Evolutionary conservation across 768 basidiomycete species (phyloP).

Genomic region (Vararia minispora): DNA sequence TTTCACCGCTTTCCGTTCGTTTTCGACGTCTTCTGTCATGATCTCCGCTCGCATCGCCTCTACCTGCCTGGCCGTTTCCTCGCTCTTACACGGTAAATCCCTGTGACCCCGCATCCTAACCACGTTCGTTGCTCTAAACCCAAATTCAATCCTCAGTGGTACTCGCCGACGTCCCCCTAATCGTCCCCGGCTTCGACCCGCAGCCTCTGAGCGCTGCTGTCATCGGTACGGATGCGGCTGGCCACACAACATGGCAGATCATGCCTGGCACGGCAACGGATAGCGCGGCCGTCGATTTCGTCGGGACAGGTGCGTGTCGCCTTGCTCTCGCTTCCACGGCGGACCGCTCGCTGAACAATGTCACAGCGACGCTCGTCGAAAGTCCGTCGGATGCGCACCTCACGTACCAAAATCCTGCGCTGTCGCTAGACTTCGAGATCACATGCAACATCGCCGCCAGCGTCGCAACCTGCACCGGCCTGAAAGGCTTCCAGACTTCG

Average conservation of each 20-base stretch:
- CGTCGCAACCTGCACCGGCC: slow-evolving; percentile 1
- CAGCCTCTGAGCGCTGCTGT: slow-evolving; percentile 5
- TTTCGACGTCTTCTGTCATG: too few relatives aligned
- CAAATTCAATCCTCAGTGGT: background rate
- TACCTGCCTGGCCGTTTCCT: too few relatives aligned
- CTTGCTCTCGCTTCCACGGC: too few relatives aligned
- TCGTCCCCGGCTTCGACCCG: slow-evolving; percentile 5
- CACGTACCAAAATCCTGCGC: background rate
- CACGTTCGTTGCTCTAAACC: too few relatives aligned
- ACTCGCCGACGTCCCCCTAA: slow-evolving; percentile 3
- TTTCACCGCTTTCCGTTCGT: too few relatives aligned
- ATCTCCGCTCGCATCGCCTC: too few relatives aligned
- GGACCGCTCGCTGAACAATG: background rate
- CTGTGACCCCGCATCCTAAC: too few relatives aligned
- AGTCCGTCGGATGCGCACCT: slow-evolving; percentile 5
- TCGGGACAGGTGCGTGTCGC: slow-evolving; percentile 2
- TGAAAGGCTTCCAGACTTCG: background rate
- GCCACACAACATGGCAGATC: slow-evolving; percentile 7
- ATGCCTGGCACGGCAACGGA: background rate
- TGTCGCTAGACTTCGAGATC: slow-evolving; percentile 1
- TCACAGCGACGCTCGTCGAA: slow-evolving; percentile 4
- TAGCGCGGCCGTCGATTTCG: background rate
- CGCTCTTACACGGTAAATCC: too few relatives aligned
- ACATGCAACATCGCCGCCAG: slow-evolving; percentile 1
- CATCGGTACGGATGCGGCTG: slow-evolving; percentile 2